These are phyloP conservation scores for Fusarium abutilonis DNA, from an alignment of 2,329 filamentous ascomycete genomes.

Conservation along the genomic window DNA sequence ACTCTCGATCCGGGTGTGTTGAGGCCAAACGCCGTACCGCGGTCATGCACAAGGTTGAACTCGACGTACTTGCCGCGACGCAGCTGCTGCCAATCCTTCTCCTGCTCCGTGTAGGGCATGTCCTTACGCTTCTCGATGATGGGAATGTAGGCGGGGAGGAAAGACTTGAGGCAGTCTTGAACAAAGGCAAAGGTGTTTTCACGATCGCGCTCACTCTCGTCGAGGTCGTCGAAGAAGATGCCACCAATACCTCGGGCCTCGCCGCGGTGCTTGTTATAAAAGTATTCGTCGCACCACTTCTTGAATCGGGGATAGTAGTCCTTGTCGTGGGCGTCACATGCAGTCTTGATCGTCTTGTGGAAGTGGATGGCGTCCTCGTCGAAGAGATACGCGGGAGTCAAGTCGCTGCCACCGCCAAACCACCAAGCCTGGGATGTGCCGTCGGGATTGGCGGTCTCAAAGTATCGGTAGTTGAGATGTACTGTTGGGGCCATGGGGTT, in stretches of 20 bases:
- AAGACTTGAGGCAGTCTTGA: conserved; percentile 84
- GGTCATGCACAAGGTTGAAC: conserved; percentile 97
- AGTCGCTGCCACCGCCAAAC: conserved; percentile 95
- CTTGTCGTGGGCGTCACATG: conserved; percentile 93
- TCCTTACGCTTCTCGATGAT: conserved; percentile 90
- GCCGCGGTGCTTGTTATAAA: conserved; percentile 88
- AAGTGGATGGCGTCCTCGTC: conserved; percentile 98
- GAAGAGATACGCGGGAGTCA: conserved; percentile 94
- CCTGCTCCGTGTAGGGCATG: conserved; percentile 84
- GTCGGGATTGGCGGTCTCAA: conserved; percentile 90
- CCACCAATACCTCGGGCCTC: conserved; percentile 91
- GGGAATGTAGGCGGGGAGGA: conserved; percentile 89
- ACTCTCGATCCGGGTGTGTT: conserved; percentile 91
- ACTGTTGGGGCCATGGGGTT: conserved; percentile 99
- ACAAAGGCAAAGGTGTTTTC: conserved; percentile 92
- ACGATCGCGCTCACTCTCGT: conserved; percentile 84
- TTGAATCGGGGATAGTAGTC: conserved; percentile 95
- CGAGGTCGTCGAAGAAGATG: conserved; percentile 98
- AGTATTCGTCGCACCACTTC: conserved; percentile 98
- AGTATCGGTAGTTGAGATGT: conserved; percentile 98
- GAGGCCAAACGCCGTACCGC: conserved; percentile 92
- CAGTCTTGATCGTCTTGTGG: conserved; percentile 90
- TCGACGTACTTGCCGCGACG: conserved; percentile 95
- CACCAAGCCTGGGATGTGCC: conserved; percentile 90
- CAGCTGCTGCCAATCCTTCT: conserved; percentile 97